Conservation (phyloP, 176 grass and related monocot genomes). For the Cenchrus americanus region DNA sequence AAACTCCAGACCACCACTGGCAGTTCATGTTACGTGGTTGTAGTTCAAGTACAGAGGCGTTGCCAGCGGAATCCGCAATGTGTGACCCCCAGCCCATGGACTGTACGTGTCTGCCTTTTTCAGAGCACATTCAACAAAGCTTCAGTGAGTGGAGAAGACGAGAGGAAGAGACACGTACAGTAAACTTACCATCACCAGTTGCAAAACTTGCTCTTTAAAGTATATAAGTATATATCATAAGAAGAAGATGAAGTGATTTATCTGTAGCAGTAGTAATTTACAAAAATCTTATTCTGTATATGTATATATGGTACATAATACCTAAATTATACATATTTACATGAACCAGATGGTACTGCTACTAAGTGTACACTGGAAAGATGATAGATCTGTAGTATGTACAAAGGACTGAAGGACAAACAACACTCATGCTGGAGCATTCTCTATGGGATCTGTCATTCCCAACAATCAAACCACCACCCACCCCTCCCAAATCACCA, state of each 20-base stretch:
- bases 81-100: neutral
- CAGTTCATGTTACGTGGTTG: constrained; percentile 11
- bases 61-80: constrained; percentile 11
- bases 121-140: neutral
- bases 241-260: neutral
- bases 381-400: constrained; percentile 55
- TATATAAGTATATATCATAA: too few relatives aligned
- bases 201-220: neutral
- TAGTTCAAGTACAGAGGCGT: constrained; percentile 1
- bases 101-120: neutral
- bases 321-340: constrained; percentile 38
- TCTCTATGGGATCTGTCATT: constrained; percentile 26
- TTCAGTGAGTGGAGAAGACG: neutral
- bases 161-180: neutral
- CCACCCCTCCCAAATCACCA: constrained; percentile 30
- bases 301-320: neutral
- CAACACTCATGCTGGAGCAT: neutral
- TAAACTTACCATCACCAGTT: neutral
- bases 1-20: constrained; percentile 12
- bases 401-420: constrained; percentile 42
- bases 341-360: neutral
- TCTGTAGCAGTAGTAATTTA: constrained; percentile 8
- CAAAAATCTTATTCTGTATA: constrained; percentile 47
- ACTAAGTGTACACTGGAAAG: constrained; percentile 2
- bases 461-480: constrained; percentile 22